Base-by-base conservation (phyloP, 345 rosid species). In the Bruguiera parviflora region DNA sequence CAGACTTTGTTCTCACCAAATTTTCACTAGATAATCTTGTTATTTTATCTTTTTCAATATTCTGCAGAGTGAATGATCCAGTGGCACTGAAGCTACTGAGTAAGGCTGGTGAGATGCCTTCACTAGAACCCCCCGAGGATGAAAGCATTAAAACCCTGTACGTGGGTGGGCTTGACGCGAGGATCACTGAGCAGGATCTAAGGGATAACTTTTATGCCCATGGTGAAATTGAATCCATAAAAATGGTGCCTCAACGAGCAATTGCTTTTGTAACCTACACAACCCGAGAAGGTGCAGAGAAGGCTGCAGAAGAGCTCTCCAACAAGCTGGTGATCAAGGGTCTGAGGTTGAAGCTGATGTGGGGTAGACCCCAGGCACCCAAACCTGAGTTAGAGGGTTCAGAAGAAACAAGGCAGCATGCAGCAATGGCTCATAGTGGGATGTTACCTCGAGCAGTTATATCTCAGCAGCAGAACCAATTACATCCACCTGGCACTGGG, bases 81-180 rank as follows among this genome's bases (percentile, higher is more conserved):
- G 97, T 91, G 77, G 98, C 97, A 20, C 39, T 89, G 76, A 93
- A 93, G 82, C 84, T 93, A 58, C 97, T 93, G 29, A 87, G 84
- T 75, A 91, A 94, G 84, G 96, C 98, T 64, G 98, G 97, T 66
- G 98, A 94, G 52, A 94, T 94, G 97, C 92, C 92, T 11, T 89
- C 98, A 16, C 58, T 94, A 75, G 97, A 94, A 76, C 83, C 97
- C 15, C 97, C 98, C 0, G 97, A 91, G 33, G 98, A 91, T 75
- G 92, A 87, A 79, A 84, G 95, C 83, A 91, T 94, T 66, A 91
- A 75, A 79, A 94, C 98, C 4, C 95, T 94, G 8, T 94, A 91
- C 39, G 87, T 91, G 5, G 98, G 97, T 24, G 97, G 98, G 56
- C 90, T 94, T 52, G 90, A 94, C 78, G 87, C 86, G 0, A 84